phyloP scores from a whole-genome alignment of 2,329 filamentous ascomycete species.

The Alternaria brassicae region DNA sequence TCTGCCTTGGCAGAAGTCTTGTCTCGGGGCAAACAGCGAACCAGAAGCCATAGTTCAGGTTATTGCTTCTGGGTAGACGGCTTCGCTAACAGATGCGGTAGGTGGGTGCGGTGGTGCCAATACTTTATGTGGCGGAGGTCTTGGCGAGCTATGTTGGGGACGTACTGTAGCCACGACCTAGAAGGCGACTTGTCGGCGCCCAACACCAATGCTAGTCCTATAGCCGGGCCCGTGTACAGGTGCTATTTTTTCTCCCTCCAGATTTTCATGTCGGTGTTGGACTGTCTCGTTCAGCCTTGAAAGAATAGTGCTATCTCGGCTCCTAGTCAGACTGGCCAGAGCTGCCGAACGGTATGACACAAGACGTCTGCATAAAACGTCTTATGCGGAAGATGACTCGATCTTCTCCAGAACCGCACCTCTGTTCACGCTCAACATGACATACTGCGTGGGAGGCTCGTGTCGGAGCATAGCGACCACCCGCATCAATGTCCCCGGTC shows the following conservation, averaged over 20 bases:
- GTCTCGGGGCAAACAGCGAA: constrained; percentile 19
- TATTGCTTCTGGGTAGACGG: background rate
- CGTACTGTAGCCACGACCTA: background rate
- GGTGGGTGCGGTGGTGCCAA: constrained; percentile 3
- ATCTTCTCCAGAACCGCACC: background rate
- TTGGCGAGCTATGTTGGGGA: constrained; percentile 25
- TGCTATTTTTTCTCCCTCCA: background rate
- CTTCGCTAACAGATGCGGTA: constrained; percentile 10
- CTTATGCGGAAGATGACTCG: background rate
- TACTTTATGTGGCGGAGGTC: constrained; percentile 16
- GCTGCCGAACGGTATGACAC: background rate
- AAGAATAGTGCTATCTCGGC: background rate
- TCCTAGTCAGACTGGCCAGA: background rate
- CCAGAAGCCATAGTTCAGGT: constrained; percentile 3
- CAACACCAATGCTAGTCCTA: background rate
- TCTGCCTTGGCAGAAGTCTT: constrained; percentile 22
- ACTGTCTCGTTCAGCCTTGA: background rate
- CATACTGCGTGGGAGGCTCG: constrained; percentile 15
- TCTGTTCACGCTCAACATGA: constrained; percentile 10
- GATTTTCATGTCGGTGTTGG: background rate
- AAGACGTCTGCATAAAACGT: background rate
- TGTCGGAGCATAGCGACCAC: background rate
- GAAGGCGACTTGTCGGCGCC: background rate
- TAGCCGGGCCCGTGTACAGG: background rate
- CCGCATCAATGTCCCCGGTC: constrained; percentile 5